Evolutionary conservation across 495 filamentous ascomycete species (phyloP).

Genomic region (Aspergillus nanangensis): DNA sequence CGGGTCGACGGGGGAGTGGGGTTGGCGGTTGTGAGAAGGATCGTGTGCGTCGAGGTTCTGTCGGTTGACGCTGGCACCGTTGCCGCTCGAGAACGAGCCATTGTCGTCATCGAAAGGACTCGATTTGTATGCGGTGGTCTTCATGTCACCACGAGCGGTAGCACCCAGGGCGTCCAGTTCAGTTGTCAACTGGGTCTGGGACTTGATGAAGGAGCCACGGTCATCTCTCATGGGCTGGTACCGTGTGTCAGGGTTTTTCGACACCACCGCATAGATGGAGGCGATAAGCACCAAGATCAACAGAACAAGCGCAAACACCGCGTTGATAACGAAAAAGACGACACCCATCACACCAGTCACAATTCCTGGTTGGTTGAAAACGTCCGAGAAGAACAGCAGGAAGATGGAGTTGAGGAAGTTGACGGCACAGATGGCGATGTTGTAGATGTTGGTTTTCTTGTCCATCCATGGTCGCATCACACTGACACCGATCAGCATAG

Average conservation of each 20-base stretch:
- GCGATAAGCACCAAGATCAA: conserved; percentile 84
- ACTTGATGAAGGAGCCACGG: conserved; percentile 97
- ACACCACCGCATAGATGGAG: conserved; percentile 74
- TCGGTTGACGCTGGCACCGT: conserved; percentile 28
- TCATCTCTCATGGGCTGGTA: conserved; percentile 98
- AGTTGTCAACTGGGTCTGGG: conserved; percentile 79
- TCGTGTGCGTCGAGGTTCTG: conserved; percentile 24
- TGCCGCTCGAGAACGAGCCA: conserved; percentile 55
- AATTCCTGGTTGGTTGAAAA: conserved; percentile 81
- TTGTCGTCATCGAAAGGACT: conserved; percentile 78
- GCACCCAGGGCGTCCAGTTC: conserved; percentile 92
- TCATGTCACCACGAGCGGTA: conserved; percentile 82
- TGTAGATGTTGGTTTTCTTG: conserved; percentile 97
- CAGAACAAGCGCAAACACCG: conserved; percentile 78
- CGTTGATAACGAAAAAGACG: conserved; percentile 89
- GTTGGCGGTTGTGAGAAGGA: conserved; percentile 9
- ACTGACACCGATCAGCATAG: conserved; percentile 69
- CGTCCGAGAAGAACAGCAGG: conserved; percentile 75
- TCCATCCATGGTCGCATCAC: conserved; percentile 96
- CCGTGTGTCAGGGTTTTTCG: conserved; percentile 92
- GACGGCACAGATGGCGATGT: conserved; percentile 83
- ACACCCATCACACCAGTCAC: conserved; percentile 94
- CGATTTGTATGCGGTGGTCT: conserved; percentile 61
- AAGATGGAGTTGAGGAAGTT: conserved; percentile 92
- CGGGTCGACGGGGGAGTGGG: conserved; percentile 58